These are phyloP conservation scores for Entamoeba dispar DNA, from an alignment of 208 protist genomes.

Conservation along the genomic window DNA sequence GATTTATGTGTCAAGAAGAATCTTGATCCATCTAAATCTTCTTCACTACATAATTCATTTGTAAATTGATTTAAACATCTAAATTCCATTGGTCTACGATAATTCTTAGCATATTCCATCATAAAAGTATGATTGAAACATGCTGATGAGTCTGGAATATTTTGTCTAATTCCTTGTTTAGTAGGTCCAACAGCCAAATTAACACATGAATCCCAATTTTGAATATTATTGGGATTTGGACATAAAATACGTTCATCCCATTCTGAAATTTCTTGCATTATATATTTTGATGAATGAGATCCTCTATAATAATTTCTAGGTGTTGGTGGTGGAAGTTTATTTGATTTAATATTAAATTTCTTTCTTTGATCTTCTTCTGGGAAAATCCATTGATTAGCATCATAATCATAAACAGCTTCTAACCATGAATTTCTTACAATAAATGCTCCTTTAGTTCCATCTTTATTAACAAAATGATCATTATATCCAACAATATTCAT, in stretches of 20 bases:
- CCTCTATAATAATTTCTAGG: background rate
- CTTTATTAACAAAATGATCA: background rate
- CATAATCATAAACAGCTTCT: background rate
- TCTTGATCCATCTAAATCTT: background rate
- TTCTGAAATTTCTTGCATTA: background rate
- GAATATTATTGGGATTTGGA: background rate
- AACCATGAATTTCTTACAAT: slow-evolving; percentile 3
- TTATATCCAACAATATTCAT: slow-evolving; percentile 7
- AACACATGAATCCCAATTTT: background rate
- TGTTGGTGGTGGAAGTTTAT: background rate
- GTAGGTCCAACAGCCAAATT: background rate
- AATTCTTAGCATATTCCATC: background rate
- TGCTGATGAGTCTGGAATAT: background rate
- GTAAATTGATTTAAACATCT: background rate
- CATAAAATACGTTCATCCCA: background rate
- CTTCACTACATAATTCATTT: background rate
- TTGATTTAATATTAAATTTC: background rate
- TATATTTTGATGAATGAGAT: background rate
- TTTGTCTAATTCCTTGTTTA: background rate
- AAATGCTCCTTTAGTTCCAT: slow-evolving; percentile 1
- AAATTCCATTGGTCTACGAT: background rate
- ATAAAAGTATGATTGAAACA: background rate
- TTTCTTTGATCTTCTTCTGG: background rate
- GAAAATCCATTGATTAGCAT: background rate
- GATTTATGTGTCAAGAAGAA: background rate